These are phyloP conservation scores for Pythium coloratum DNA, from an alignment of 352 stramenopile genomes.

Conservation along the genomic window DNA sequence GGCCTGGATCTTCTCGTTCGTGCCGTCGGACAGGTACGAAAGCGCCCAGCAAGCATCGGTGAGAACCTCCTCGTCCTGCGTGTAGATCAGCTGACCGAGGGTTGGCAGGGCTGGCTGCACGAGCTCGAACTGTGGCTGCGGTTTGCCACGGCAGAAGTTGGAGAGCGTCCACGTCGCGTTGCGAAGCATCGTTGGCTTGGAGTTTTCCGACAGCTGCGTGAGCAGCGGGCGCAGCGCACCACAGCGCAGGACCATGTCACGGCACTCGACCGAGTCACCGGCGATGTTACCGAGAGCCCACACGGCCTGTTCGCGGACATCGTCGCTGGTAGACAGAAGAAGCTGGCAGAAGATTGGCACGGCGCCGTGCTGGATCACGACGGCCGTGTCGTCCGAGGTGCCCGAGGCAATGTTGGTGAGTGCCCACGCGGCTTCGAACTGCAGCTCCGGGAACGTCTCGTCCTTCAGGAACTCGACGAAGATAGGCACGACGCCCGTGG, in stretches of 20 bases:
- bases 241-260: conserved; percentile 94
- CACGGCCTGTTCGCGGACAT: conserved; percentile 95
- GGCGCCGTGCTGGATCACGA: conserved; percentile 97
- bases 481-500: conserved; percentile 96
- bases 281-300: conserved; percentile 99
- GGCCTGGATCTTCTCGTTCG: conserved; percentile 99
- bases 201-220: conserved; percentile 94
- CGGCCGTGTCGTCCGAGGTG: conserved; percentile 96
- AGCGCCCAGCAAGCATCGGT: conserved; percentile 99
- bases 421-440: conserved; percentile 99
- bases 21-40: conserved; percentile 97
- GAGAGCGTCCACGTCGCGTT: conserved; percentile 99
- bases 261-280: conserved; percentile 96
- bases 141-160: conserved; percentile 97
- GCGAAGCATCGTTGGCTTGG: conserved; percentile 96
- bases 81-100: conserved; percentile 97
- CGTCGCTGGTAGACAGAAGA: conserved; percentile 95
- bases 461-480: conserved; percentile 98
- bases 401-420: conserved; percentile 99
- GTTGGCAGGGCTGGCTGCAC: conserved; percentile 94
- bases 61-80: conserved; percentile 97
- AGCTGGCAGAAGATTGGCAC: conserved; percentile 98
- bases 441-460: conserved; percentile 90
- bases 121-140: conserved; percentile 67
- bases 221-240: conserved; percentile 95